Conservation (phyloP, 108 stramenopile genomes). For the Nitzschia sp. region DNA sequence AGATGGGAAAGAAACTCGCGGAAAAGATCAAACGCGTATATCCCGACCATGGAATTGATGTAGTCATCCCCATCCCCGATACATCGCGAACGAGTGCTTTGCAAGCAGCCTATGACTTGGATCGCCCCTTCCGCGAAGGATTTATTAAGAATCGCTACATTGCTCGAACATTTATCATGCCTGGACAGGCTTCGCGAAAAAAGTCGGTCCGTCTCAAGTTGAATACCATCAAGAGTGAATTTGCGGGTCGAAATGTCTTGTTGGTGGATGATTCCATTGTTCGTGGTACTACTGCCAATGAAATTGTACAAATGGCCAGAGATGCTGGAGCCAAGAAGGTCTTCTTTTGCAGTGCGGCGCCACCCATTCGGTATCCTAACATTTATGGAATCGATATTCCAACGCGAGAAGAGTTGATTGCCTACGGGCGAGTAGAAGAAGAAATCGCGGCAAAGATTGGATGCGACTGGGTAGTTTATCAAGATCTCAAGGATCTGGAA, state of each 20-base stretch:
- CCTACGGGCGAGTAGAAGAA: conserved; percentile 85
- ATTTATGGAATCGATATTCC: conserved; percentile 99
- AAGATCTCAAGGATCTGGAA: conserved; percentile 73
- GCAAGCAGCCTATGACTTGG: conserved; percentile 87
- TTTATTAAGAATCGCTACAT: conserved; percentile 99
- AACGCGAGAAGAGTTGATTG: conserved; percentile 93
- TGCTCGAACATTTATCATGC: conserved; percentile 99
- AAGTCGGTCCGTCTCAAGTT: conserved; percentile 98
- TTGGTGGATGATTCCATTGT: conserved; percentile 98
- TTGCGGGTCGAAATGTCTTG: conserved; percentile 88
- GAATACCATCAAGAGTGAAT: conserved; percentile 95
- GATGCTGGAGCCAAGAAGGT: conserved; percentile 98
- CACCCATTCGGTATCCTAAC: conserved; percentile 98
- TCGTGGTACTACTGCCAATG: conserved; percentile 94
- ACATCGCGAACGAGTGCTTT: conserved; percentile 93
- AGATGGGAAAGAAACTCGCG: conserved; percentile 98
- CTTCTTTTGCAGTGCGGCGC: conserved; percentile 93
- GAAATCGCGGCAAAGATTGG: conserved; percentile 89
- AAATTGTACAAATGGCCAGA: conserved; percentile 98
- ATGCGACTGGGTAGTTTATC: conserved; percentile 92
- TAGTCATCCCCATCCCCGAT: conserved; percentile 98
- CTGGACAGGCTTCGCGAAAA: conserved; percentile 93
- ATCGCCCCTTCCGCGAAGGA: conserved; percentile 94
- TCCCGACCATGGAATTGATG: conserved; percentile 96
- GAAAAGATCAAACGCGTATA: conserved; percentile 70